Evolutionary conservation across 768 basidiomycete genomes (phyloP), one percentile per base, ranked within the genome.

Genomic region (Rhizopogon sp.): DNA sequence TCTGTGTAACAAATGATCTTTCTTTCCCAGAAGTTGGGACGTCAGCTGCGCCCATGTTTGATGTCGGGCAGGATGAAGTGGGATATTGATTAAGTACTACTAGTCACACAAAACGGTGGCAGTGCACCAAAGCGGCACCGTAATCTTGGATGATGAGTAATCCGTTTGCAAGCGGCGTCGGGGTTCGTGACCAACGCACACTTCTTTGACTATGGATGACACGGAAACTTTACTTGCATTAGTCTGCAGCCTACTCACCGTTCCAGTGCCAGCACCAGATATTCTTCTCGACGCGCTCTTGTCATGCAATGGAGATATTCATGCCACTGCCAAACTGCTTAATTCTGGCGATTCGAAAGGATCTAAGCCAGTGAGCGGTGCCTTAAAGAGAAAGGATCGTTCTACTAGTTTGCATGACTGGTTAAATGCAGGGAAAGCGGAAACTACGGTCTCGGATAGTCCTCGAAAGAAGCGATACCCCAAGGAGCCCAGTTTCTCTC

Each of bases 141-240:
- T 33, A 33, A 33, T 33, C 31, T 25, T 1, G 25, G 25, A 25
- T 25, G 25, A 25, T 25, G 25, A 25, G 22, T 4, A 25, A 25
- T 5, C 5, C 25, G 25, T 4, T 17, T 45, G 11, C 6, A 46
- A n/a, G n/a, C n/a, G 25, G 25, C 25, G 4, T 25, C 25, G 25
- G 25, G 25, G 25, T 25, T 25, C 25, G 25, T 25, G 25, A 25
- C 3, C 9, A 9, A 9, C 46, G 17, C 35, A 11, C 11, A 35
- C 7, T 47, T 43, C 20, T 25, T 25, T 25, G 25, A 25, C 25
- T 25, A 71, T 72, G 69, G 59, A 51, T 6, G 86, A 88, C 68
- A 91, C 86, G 0, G 89, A 91, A 31, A 81, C 74, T 6, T 74
- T 90, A 35, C 72, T 91, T 42, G 87, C 81, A 9, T 71, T 88